Base-by-base conservation (phyloP, 108 stramenopile species). In the Fragilaria crotonensis region DNA sequence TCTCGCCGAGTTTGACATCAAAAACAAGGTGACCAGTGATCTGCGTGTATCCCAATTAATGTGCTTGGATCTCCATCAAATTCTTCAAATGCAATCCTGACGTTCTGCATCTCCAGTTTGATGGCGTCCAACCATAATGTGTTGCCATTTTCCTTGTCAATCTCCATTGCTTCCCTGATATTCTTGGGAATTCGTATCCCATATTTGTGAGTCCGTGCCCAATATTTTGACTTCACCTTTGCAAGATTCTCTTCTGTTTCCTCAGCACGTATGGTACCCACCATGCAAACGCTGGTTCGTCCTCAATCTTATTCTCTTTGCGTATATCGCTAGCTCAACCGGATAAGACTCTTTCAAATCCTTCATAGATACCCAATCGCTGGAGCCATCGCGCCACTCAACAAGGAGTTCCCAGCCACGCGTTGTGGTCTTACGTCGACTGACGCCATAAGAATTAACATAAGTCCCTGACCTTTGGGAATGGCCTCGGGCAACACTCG, bases 271-370 rank as follows among this genome's bases (percentile, higher is more conserved):
- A 45, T 0, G 54, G 56, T 0, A 69, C 63, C 76, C 76, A 77
- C 76, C 76, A 77, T 3, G 48, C 54, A 54, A 72, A 77, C 18
- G 70, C 70, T 28, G 62, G 66, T 48, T n/a, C n/a, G n/a, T n/a
- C n/a, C n/a, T n/a, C n/a, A n/a, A n/a, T n/a, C n/a, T n/a, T n/a
- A n/a, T n/a, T 58, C 0, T 27, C 57, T 1, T 41, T 0, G 60
- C 72, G 63, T 73, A 73, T 33, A 71, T 65, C 17, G 77, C 77
- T 0, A 73, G 19, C 25, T 72, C 48, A n/a, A n/a, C n/a, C n/a
- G n/a, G n/a, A n/a, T n/a, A n/a, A n/a, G n/a, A n/a, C n/a, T n/a
- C n/a, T n/a, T 70, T 77, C 1, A 77, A 0, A 20, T 62, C 61
- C 25, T 62, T 67, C 28, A 73, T 21, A 19, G 14, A 2, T 2